Percentiles rank a stretch among this genome's conserved stretches.
phyloP scores from a whole-genome alignment of 2,329 filamentous ascomycete genomes.

The Penicillium olsonii region DNA sequence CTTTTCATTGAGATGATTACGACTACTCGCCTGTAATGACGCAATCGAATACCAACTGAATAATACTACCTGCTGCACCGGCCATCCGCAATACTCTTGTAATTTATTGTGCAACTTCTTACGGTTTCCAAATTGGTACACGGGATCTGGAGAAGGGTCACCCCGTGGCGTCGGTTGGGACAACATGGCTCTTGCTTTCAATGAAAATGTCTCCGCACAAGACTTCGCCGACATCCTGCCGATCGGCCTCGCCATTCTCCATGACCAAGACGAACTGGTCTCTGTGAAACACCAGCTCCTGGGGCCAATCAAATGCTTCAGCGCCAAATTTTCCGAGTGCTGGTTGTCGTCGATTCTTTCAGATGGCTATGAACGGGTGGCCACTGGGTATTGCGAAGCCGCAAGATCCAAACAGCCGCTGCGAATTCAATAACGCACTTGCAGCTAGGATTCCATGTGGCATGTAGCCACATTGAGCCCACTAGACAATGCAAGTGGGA shows the following conservation, averaged over 20 bases:
- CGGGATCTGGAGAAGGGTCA: not conserved
- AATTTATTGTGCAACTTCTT: no score
- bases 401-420: not conserved
- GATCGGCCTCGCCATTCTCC: conserved; percentile 21
- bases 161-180: not conserved
- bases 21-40: no score
- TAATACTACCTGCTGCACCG: no score
- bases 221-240: conserved; percentile 27
- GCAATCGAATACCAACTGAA: no score
- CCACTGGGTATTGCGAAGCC: conserved; percentile 10
- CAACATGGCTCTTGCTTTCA: not conserved
- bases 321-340: conserved; percentile 8
- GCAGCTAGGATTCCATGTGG: conserved; percentile 13
- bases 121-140: no score
- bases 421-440: conserved; percentile 23
- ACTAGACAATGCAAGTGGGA: conserved; percentile 9
- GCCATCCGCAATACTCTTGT: no score
- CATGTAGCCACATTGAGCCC: conserved; percentile 18
- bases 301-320: conserved; percentile 9
- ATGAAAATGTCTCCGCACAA: conserved; percentile 18
- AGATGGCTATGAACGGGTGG: conserved; percentile 18
- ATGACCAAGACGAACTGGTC: conserved; percentile 16
- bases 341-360: conserved; percentile 19
- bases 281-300: conserved; percentile 22
- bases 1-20: no score